Evolutionary conservation across 2,329 filamentous ascomycete species (phyloP).

Genomic region (Diplodia scrobiculata): DNA sequence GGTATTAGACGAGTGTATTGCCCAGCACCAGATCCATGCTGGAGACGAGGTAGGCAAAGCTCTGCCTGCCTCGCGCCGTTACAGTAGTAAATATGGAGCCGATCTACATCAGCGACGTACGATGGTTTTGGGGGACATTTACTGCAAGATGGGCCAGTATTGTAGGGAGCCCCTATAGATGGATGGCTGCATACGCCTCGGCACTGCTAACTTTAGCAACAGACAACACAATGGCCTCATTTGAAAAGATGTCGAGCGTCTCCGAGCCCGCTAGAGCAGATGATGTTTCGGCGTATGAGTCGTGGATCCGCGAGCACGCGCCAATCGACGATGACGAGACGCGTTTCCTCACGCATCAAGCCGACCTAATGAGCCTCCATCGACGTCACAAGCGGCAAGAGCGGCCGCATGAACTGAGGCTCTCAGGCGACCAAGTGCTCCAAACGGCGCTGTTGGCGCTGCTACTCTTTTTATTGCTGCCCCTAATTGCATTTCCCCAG

Average conservation of each 20-base stretch:
- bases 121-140: slow-evolving; percentile 64
- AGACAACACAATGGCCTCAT: slow-evolving; percentile 64
- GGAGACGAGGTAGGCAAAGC: slow-evolving; percentile 31
- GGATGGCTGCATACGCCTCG: not conserved
- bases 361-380: slow-evolving; percentile 56
- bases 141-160: slow-evolving; percentile 68
- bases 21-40: slow-evolving; percentile 42
- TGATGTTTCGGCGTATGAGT: slow-evolving; percentile 58
- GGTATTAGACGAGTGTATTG: slow-evolving; percentile 64
- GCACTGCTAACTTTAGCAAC: slow-evolving; percentile 22
- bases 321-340: slow-evolving; percentile 63
- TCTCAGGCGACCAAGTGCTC: slow-evolving; percentile 17
- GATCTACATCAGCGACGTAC: slow-evolving; percentile 64
- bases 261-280: slow-evolving; percentile 53
- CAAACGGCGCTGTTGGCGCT: slow-evolving; percentile 39
- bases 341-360: slow-evolving; percentile 58
- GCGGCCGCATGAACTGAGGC: slow-evolving; percentile 7
- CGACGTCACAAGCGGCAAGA: slow-evolving; percentile 24
- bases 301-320: slow-evolving; percentile 58
- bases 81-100: slow-evolving; percentile 57
- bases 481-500: slow-evolving; percentile 49
- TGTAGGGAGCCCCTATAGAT: slow-evolving; percentile 49
- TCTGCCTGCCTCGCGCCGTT: slow-evolving; percentile 62
- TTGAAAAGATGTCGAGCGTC: slow-evolving; percentile 55
- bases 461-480: slow-evolving; percentile 41